A percentile compares a stretch with the other conserved stretches of the same genome.
Conservation (phyloP, 345 rosid genomes). For the Lepidium africanum region DNA sequence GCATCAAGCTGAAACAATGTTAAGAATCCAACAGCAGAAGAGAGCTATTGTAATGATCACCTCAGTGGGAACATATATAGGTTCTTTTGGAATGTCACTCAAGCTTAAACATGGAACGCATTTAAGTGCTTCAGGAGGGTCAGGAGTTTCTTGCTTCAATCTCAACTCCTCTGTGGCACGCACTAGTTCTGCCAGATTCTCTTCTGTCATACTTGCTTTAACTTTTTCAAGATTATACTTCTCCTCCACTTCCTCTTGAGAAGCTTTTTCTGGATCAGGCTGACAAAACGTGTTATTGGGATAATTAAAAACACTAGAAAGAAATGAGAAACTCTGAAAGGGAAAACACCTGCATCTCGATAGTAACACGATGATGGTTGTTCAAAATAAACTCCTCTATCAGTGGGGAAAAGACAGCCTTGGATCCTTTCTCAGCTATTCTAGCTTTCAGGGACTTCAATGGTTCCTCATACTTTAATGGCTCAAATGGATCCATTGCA, state of each 20-base stretch:
- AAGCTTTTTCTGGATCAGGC: conserved; percentile 91
- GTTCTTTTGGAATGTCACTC: conserved; percentile 80
- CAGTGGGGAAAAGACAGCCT: conserved; percentile 87
- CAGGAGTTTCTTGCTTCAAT: conserved; percentile 91
- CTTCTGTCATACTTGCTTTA: conserved; percentile 78
- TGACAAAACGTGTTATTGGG: conserved; percentile 21
- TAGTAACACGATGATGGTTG: conserved; percentile 72
- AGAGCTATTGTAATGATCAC: conserved; percentile 28
- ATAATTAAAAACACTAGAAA: background rate
- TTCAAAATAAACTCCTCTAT: conserved; percentile 75
- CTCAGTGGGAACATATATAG: conserved; percentile 63
- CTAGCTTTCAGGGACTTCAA: conserved; percentile 62
- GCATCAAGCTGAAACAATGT: conserved; percentile 11
- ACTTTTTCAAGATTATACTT: conserved; percentile 55
- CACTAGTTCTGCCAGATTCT: conserved; percentile 83
- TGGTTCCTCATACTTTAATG: conserved; percentile 81
- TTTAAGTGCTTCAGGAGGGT: conserved; percentile 82
- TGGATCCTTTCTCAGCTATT: conserved; percentile 78
- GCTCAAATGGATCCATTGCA: conserved; percentile 93
- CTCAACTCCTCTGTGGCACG: conserved; percentile 76
- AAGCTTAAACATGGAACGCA: conserved; percentile 69
- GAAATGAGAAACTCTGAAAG: background rate
- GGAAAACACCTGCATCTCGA: conserved; percentile 75
- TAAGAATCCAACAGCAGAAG: conserved; percentile 17
- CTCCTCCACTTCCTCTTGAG: conserved; percentile 78